Evolutionary conservation across 495 filamentous ascomycete genomes (phyloP).

Genomic region (Tuber magnatum): DNA sequence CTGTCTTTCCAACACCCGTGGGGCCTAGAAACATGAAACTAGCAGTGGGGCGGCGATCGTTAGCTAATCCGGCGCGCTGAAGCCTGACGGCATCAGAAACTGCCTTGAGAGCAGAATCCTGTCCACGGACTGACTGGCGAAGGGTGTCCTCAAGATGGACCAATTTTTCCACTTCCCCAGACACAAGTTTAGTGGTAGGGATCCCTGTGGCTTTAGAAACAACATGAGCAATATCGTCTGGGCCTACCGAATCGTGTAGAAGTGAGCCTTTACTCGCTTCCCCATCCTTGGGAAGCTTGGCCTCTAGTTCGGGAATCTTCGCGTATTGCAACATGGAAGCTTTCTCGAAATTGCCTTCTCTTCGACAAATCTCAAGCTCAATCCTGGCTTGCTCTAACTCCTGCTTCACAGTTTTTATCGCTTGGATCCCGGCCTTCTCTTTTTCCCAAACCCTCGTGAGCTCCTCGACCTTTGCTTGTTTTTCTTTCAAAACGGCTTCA

Average conservation of each 20-base stretch:
- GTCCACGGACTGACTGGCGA: conserved; percentile 75
- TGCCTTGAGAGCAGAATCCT: conserved; percentile 85
- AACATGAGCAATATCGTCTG: conserved; percentile 87
- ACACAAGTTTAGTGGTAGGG: conserved; percentile 80
- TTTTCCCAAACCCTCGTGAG: conserved; percentile 82
- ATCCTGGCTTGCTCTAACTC: conserved; percentile 74
- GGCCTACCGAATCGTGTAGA: conserved; percentile 85
- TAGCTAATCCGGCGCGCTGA: conserved; percentile 85
- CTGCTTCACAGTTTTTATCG: conserved; percentile 75
- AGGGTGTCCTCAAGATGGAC: conserved; percentile 92
- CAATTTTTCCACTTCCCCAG: conserved; percentile 83
- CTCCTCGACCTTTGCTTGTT: conserved; percentile 59
- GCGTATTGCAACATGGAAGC: conserved; percentile 84
- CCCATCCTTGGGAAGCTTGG: conserved; percentile 70
- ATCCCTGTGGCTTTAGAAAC: conserved; percentile 89
- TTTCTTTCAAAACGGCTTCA: conserved; percentile 62
- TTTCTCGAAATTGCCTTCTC: conserved; percentile 81
- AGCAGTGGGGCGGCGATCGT: conserved; percentile 82
- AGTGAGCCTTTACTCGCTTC: conserved; percentile 53
- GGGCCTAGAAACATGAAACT: conserved; percentile 97
- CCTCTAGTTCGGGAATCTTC: conserved; percentile 71
- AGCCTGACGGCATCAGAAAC: conserved; percentile 90
- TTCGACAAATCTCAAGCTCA: conserved; percentile 79
- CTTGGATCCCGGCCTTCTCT: conserved; percentile 74
- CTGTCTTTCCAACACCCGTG: conserved; percentile 94